Base-by-base conservation (phyloP, 805 yeast species). In the Pichia californica region DNA sequence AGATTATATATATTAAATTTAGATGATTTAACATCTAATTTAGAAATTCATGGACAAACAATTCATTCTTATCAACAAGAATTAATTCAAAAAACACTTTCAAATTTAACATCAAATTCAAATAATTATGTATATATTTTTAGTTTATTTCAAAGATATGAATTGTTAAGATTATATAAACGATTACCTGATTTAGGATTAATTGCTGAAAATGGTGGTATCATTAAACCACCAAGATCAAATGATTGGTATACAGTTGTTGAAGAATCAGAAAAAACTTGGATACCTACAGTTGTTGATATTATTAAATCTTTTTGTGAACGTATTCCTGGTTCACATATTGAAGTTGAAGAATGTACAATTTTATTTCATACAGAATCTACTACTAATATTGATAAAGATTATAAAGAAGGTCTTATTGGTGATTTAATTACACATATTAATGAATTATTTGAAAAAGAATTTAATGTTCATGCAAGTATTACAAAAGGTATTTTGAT, bases 151-250 rank as follows among this genome's bases (percentile, higher is more conserved):
- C 79, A 79, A 41, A 71, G 83, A 46, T 62, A 70, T 2, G 85
- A 81, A 33, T 64, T 89, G 56, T 85, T 83, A 48, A 70, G 85
- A 43, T 64, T 78, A 41, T 88, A 81, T 64, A 70, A 82, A 16
- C 73, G 87, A 51, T 72, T 79, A 4, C 77, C 83, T 1, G 76
- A 77, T 32, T 56, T 89, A 26, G 97, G 97, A 0, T 67, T 91
- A 41, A 79, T 91, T 49, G 95, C 96, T 1, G 98, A 89, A 61
- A 81, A 83, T 57, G 98, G 98, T 30, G 94, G 88, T 0, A 87
- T 75, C 54, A 71, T 91, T 28, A 80, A 75, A 58, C 55, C 77
- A 16, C 72, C 73, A 14, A 71, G 75, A 18, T 51, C 67, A 23
- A 62, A 68, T 14, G 62, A 68, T 11, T 87, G 95, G 95, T 63